Percentiles rank a stretch among this genome's conserved stretches.
These are phyloP conservation scores for Dichotomocladium elegans DNA, from an alignment of 371 early-diverging fungal genomes.

Conservation along the genomic window DNA sequence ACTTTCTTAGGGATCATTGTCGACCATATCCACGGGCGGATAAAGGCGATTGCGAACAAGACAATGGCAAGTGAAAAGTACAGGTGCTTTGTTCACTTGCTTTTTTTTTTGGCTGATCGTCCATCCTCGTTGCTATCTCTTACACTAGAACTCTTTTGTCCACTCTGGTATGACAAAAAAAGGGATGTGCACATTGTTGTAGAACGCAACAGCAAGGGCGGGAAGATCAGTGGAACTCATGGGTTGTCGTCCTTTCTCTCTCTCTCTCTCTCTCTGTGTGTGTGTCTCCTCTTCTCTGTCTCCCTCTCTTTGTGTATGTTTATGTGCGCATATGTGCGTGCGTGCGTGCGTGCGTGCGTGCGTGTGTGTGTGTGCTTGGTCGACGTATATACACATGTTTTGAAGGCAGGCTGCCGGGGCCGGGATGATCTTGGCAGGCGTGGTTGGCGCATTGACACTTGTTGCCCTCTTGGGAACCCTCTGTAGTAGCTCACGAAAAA, in stretches of 20 bases:
- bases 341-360: too few species aligned
- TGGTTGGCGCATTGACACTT: conserved; percentile 21
- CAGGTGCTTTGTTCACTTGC: background rate
- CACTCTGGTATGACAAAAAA: background rate
- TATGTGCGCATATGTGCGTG: too few species aligned
- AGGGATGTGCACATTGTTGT: background rate
- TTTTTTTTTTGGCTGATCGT: too few species aligned
- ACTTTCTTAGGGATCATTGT: conserved; percentile 25
- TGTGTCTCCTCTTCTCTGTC: too few species aligned
- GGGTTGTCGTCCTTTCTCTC: too few species aligned
- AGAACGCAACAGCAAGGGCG: too few species aligned
- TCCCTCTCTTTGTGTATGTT: too few species aligned
- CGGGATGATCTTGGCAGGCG: conserved; percentile 24
- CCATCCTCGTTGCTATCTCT: too few species aligned
- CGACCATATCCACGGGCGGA: conserved; percentile 23
- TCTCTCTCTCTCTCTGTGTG: too few species aligned
- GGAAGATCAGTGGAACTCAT: too few species aligned
- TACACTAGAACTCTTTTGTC: background rate
- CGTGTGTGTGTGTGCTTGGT: too few species aligned
- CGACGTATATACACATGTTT: background rate
- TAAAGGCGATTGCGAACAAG: conserved; percentile 20
- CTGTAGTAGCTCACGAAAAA: conserved; percentile 22
- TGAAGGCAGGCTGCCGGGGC: conserved; percentile 22
- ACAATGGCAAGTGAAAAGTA: conserved; percentile 3
- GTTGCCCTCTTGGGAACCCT: conserved; percentile 23